These are phyloP conservation scores for Graphiopsis chlorocephala DNA, from an alignment of 2,329 filamentous ascomycete species.

Conservation along the genomic window DNA sequence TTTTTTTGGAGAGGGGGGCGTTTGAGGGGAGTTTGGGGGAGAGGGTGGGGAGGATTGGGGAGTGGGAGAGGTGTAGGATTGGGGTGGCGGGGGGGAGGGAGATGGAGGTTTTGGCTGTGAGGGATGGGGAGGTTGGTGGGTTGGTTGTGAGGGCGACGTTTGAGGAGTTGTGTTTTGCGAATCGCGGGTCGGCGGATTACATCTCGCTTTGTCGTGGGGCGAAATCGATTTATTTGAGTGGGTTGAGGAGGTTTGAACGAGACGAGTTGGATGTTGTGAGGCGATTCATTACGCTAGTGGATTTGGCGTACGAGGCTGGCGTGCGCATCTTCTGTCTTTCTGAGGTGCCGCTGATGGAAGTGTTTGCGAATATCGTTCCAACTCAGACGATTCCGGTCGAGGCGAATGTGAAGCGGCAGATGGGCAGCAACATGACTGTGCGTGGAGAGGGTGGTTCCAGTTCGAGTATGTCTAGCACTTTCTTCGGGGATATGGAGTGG, in stretches of 20 bases:
- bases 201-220: conserved; percentile 56
- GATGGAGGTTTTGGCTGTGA: background rate
- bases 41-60: background rate
- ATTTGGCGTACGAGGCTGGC: conserved; percentile 72
- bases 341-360: conserved; percentile 23
- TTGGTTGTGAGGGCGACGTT: conserved; percentile 51
- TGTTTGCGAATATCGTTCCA: conserved; percentile 27
- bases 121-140: background rate
- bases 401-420: conserved; percentile 15
- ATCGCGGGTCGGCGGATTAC: conserved; percentile 73
- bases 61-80: background rate
- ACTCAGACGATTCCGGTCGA: conserved; percentile 19
- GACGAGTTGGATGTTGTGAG: conserved; percentile 64
- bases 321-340: conserved; percentile 59
- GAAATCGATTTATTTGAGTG: conserved; percentile 22
- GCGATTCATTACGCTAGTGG: conserved; percentile 72
- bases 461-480: conserved; percentile 31
- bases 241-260: conserved; percentile 20
- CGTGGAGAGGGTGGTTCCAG: conserved; percentile 28
- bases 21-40: background rate
- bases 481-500: conserved; percentile 31
- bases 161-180: conserved; percentile 57
- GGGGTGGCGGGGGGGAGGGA: background rate
- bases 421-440: conserved; percentile 23
- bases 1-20: conserved; percentile 19